Percentiles rank a stretch among this genome's conserved stretches.
These are phyloP conservation scores for Pythium aquatile DNA, from an alignment of 352 stramenopile species.

Conservation along the genomic window DNA sequence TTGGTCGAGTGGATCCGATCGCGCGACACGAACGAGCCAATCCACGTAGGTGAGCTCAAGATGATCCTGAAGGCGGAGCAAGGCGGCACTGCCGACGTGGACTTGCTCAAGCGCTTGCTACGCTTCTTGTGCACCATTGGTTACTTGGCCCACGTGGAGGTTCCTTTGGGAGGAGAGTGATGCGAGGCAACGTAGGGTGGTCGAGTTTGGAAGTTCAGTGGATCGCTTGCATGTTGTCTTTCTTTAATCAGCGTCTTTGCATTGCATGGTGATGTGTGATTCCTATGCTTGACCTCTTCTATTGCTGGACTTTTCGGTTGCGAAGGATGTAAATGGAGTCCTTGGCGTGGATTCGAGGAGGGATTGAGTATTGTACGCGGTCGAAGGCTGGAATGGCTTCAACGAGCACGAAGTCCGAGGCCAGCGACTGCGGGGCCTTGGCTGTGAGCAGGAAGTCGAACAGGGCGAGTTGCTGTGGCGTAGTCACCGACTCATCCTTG, in stretches of 20 bases:
- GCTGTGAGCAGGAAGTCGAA: constrained; percentile 75
- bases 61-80: constrained; percentile 16
- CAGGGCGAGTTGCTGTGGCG: constrained; percentile 35
- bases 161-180: constrained; percentile 9
- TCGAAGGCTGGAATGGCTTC: constrained; percentile 49
- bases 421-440: constrained; percentile 33
- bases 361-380: constrained; percentile 33
- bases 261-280: neutral
- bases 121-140: constrained; percentile 51
- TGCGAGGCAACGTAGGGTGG: neutral
- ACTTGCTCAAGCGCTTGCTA: constrained; percentile 40
- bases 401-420: constrained; percentile 48
- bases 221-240: neutral
- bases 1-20: constrained; percentile 60
- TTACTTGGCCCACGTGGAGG: constrained; percentile 43
- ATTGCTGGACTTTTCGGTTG: constrained; percentile 30
- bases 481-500: constrained; percentile 66
- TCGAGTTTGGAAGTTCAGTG: neutral
- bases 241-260: constrained; percentile 3
- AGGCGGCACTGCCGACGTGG: constrained; percentile 16
- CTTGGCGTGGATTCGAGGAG: constrained; percentile 50
- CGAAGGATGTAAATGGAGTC: constrained; percentile 53
- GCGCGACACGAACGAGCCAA: constrained; percentile 16
- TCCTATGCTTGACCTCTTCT: constrained; percentile 1
- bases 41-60: constrained; percentile 36